Evolutionary conservation across 208 protist genomes (phyloP).

Genomic region (Porcisia hertigi): DNA sequence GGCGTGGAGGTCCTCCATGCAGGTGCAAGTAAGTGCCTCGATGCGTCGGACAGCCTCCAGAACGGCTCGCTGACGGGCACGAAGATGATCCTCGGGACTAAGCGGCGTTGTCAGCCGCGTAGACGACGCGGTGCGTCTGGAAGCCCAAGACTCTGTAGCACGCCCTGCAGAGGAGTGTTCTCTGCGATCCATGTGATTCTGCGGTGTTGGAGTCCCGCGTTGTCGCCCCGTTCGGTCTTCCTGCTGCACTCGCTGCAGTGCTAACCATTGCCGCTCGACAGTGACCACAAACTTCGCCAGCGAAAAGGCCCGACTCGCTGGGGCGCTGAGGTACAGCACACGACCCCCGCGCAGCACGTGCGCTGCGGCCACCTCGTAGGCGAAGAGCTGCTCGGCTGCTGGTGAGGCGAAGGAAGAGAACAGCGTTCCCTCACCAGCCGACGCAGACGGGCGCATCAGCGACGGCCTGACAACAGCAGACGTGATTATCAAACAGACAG

Average conservation of each 20-base stretch:
- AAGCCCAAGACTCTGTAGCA: neutral
- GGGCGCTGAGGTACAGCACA: constrained; percentile 50
- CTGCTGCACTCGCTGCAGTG: constrained; percentile 1
- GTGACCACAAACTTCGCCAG: constrained; percentile 38
- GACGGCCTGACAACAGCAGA: neutral
- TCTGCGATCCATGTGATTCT: neutral
- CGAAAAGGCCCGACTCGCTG: constrained; percentile 39
- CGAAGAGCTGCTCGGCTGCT: constrained; percentile 10
- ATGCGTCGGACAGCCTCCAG: constrained; percentile 43
- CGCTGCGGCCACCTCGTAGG: constrained; percentile 40
- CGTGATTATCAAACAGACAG: constrained; percentile 19
- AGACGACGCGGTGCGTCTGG: neutral
- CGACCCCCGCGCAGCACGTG: constrained; percentile 50
- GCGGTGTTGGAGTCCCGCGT: neutral
- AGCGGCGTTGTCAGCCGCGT: neutral
- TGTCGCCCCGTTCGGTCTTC: neutral
- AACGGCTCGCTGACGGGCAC: constrained; percentile 26
- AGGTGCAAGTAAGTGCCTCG: constrained; percentile 52
- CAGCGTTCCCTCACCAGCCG: neutral
- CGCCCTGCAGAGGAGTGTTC: neutral
- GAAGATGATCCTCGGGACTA: neutral
- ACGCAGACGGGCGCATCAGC: neutral
- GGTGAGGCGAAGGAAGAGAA: neutral
- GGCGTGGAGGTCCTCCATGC: constrained; percentile 39
- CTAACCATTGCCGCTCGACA: constrained; percentile 40